Percentiles rank a stretch among this genome's conserved stretches.
Evolutionary conservation across 768 basidiomycete genomes (phyloP).

Genomic region (Boletus pseudopeckii): DNA sequence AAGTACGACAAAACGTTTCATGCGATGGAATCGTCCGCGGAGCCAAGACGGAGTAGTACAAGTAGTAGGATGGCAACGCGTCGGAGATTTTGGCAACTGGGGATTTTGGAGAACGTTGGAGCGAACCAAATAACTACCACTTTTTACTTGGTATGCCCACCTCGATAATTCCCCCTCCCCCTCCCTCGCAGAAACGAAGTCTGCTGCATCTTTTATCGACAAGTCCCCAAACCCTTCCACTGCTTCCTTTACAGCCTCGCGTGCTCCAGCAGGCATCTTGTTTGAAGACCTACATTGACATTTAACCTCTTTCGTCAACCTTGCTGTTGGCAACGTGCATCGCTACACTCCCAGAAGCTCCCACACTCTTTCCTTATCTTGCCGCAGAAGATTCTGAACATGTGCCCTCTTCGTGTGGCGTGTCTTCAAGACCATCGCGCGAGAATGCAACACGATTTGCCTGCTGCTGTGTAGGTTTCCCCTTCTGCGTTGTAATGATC

Average conservation of each 20-base stretch:
- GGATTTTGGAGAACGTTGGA: too few relatives aligned
- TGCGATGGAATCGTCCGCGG: not conserved
- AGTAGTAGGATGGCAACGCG: too few relatives aligned
- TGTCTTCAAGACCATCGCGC: slow-evolving; percentile 71
- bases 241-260: slow-evolving; percentile 57
- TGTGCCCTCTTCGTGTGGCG: slow-evolving; percentile 72
- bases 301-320: slow-evolving; percentile 3
- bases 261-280: slow-evolving; percentile 90
- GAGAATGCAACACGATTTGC: slow-evolving; percentile 73
- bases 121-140: too few relatives aligned
- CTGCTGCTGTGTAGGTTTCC: slow-evolving; percentile 40
- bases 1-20: not conserved
- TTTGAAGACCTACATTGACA: slow-evolving; percentile 75
- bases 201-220: slow-evolving; percentile 49
- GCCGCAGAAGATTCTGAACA: slow-evolving; percentile 78
- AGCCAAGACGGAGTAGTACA: not conserved
- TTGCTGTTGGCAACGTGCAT: slow-evolving; percentile 49
- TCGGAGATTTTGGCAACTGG: too few relatives aligned
- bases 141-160: too few relatives aligned
- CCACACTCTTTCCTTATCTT: slow-evolving; percentile 67
- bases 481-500: slow-evolving; percentile 80
- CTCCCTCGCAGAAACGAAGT: slow-evolving; percentile 68
- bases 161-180: slow-evolving; percentile 52
- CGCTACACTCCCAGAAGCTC: slow-evolving; percentile 48
- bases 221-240: slow-evolving; percentile 49